Percentiles rank a stretch among this genome's conserved stretches.
Evolutionary conservation across 371 early-diverging fungal genomes (phyloP).

Genomic region (Apophysomyces elegans): DNA sequence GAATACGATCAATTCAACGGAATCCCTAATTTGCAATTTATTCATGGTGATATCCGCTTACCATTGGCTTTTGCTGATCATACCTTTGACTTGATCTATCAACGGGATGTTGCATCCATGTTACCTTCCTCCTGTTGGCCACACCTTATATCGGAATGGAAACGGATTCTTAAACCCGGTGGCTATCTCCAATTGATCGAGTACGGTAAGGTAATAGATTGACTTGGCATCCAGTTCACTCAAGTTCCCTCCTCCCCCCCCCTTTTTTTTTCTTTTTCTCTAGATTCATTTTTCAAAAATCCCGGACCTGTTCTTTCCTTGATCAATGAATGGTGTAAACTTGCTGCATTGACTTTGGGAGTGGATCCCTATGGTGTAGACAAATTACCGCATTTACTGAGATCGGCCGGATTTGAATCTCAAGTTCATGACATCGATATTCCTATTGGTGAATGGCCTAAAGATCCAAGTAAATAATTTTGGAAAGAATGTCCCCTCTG

Average conservation of each 20-base stretch:
- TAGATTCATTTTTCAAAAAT: conserved; percentile 33
- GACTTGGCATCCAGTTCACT: background rate
- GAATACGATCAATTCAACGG: conserved; percentile 4
- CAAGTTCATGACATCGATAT: background rate
- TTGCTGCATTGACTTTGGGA: conserved; percentile 31
- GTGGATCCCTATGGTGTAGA: conserved; percentile 28
- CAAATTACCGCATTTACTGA: conserved; percentile 19
- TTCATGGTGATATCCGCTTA: conserved; percentile 33
- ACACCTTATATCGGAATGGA: conserved; percentile 36
- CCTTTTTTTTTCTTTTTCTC: background rate
- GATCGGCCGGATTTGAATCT: conserved; percentile 34
- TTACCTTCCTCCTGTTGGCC: conserved; percentile 47
- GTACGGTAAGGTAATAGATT: conserved; percentile 20
- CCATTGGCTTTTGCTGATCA: conserved; percentile 44
- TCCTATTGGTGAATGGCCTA: conserved; percentile 1
- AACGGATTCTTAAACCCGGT: conserved; percentile 48
- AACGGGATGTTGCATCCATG: conserved; percentile 54
- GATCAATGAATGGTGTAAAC: conserved; percentile 50
- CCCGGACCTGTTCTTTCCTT: conserved; percentile 45
- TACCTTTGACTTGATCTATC: conserved; percentile 65
- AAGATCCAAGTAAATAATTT: conserved; percentile 30
- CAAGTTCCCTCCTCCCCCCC: background rate
- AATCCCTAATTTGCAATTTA: conserved; percentile 26
- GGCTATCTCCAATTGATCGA: conserved; percentile 57
- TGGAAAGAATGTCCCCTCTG: no score